phyloP scores from a whole-genome alignment of 2,329 filamentous ascomycete species.

The Paracorniculantispora psalliotae region DNA sequence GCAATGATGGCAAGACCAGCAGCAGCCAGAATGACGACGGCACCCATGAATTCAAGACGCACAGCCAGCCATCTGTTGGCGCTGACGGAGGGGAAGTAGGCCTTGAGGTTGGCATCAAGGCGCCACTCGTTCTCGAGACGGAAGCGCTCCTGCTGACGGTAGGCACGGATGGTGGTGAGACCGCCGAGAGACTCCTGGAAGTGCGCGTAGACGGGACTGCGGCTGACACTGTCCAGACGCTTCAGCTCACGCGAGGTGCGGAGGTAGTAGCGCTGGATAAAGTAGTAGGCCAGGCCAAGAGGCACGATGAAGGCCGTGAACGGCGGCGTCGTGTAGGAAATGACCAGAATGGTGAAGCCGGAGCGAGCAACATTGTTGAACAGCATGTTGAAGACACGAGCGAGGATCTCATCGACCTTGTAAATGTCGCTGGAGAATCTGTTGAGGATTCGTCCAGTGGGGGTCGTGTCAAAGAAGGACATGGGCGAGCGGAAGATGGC shows the following conservation, averaged over 20 bases:
- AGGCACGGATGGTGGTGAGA: conserved; percentile 91
- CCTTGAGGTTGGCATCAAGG: conserved; percentile 87
- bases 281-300: conserved; percentile 75
- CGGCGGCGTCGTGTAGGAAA: conserved; percentile 72
- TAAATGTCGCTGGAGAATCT: conserved; percentile 86
- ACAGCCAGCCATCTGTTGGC: conserved; percentile 93
- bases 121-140: conserved; percentile 94
- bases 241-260: conserved; percentile 95
- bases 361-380: conserved; percentile 73
- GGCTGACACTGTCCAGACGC: conserved; percentile 87
- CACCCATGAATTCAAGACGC: conserved; percentile 91
- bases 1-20: conserved; percentile 79
- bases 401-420: conserved; percentile 84
- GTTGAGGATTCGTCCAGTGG: conserved; percentile 92
- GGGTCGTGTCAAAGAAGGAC: conserved; percentile 98
- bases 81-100: conserved; percentile 94
- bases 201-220: conserved; percentile 95
- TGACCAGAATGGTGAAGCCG: conserved; percentile 79
- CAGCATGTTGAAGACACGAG: conserved; percentile 96
- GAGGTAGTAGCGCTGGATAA: conserved; percentile 95
- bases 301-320: conserved; percentile 81
- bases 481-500: conserved; percentile 97
- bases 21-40: conserved; percentile 82
- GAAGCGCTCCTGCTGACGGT: conserved; percentile 83
- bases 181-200: conserved; percentile 97